Percentiles rank a stretch among this genome's conserved stretches.
Conservation (phyloP, 768 basidiomycete genomes). For the Cystobasidium onofrii region DNA sequence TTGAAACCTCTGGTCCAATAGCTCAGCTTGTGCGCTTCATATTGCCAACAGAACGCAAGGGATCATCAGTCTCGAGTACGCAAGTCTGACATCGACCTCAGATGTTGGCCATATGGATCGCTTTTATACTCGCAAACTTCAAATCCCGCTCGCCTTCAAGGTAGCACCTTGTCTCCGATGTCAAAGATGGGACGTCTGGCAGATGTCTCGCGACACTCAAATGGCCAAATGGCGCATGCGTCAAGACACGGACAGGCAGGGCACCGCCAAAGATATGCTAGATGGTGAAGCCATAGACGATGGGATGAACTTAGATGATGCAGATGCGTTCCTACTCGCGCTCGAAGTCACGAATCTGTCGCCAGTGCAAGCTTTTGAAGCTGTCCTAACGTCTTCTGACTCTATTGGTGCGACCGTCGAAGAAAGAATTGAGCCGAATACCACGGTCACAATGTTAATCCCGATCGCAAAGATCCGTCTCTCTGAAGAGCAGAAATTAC, state of each 20-base stretch:
- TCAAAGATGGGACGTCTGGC: slow-evolving; percentile 68
- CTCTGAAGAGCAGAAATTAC: slow-evolving; percentile 53
- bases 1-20: no score
- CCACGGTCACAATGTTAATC: slow-evolving; percentile 60
- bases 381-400: slow-evolving; percentile 56
- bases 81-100: slow-evolving; percentile 52
- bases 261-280: slow-evolving; percentile 33
- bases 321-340: slow-evolving; percentile 74
- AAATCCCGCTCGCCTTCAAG: slow-evolving; percentile 81
- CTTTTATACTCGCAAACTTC: slow-evolving; percentile 78
- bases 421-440: slow-evolving; percentile 38
- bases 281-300: slow-evolving; percentile 34
- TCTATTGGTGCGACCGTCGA: background rate
- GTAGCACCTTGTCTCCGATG: slow-evolving; percentile 94
- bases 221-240: background rate
- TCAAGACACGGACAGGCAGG: background rate
- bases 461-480: slow-evolving; percentile 61
- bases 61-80: slow-evolving; percentile 72
- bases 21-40: background rate
- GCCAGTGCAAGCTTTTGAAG: slow-evolving; percentile 84
- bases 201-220: background rate
- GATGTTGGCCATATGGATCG: slow-evolving; percentile 45
- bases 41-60: background rate
- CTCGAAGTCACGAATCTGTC: slow-evolving; percentile 80
- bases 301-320: slow-evolving; percentile 48